Evolutionary conservation across 75 land plant species (phyloP).

Genomic region (Pinus taeda): DNA sequence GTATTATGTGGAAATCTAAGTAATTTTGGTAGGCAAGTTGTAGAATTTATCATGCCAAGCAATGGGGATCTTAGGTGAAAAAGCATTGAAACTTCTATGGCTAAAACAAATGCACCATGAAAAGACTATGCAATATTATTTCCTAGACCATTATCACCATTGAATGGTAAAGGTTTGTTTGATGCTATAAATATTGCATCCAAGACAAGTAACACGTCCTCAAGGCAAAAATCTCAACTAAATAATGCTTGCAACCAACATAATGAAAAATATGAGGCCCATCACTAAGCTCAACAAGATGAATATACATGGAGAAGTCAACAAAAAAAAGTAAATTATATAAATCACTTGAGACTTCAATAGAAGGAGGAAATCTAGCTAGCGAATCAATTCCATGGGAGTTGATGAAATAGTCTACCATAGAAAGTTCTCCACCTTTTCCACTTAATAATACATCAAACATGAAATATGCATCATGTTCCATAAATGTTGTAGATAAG

Average conservation of each 20-base stretch:
- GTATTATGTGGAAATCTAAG: constrained; percentile 61
- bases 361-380: constrained; percentile 55
- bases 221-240: constrained; percentile 83
- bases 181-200: constrained; percentile 82
- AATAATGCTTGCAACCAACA: constrained; percentile 81
- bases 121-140: constrained; percentile 33
- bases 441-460: constrained; percentile 88
- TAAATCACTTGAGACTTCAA: constrained; percentile 70
- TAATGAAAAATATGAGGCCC: constrained; percentile 91
- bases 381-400: constrained; percentile 28
- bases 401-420: constrained; percentile 72
- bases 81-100: constrained; percentile 81
- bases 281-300: constrained; percentile 81
- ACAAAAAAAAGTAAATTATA: constrained; percentile 76
- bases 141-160: constrained; percentile 12
- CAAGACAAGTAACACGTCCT: constrained; percentile 71
- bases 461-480: constrained; percentile 94
- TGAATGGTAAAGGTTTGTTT: constrained; percentile 19
- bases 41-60: constrained; percentile 76
- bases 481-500: constrained; percentile 79
- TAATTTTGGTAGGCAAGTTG: constrained; percentile 72
- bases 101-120: constrained; percentile 65
- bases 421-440: constrained; percentile 40
- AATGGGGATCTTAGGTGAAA: constrained; percentile 73
- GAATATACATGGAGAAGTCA: constrained; percentile 68